Conservation (phyloP, 108 stramenopile genomes). For the Schizochytrium sp. region DNA sequence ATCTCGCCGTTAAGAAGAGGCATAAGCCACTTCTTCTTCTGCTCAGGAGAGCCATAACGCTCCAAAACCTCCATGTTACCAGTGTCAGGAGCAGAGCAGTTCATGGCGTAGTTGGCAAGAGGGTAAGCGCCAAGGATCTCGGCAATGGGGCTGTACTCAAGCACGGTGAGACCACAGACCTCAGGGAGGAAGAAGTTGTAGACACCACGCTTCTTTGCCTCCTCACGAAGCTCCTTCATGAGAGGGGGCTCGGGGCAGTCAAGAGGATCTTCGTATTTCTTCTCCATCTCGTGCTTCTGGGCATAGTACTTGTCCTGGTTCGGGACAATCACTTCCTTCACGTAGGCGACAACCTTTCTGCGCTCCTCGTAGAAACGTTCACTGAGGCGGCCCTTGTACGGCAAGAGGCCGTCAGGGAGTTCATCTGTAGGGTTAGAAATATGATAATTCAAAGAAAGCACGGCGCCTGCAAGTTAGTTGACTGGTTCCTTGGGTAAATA, state of each 20-base stretch:
- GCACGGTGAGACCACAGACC: conserved; percentile 70
- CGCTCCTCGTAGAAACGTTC: conserved; percentile 44
- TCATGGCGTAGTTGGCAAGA: conserved; percentile 73
- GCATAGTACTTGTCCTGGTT: conserved; percentile 14
- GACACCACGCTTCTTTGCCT: conserved; percentile 55
- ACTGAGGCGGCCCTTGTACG: conserved; percentile 53
- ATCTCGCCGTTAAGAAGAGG: conserved; percentile 71
- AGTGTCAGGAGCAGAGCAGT: conserved; percentile 76
- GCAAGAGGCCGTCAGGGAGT: conserved; percentile 56
- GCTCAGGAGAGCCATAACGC: conserved; percentile 68
- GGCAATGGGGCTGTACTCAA: conserved; percentile 63
- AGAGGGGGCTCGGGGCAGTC: conserved; percentile 40
- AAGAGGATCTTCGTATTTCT: conserved; percentile 17
- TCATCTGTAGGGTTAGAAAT: background rate
- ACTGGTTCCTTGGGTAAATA: too few relatives aligned
- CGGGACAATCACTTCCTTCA: conserved; percentile 55
- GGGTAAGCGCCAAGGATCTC: conserved; percentile 71
- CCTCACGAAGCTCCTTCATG: conserved; percentile 45
- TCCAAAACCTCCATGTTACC: conserved; percentile 78
- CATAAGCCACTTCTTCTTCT: conserved; percentile 67
- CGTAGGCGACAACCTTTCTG: conserved; percentile 17
- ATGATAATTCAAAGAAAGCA: too few relatives aligned
- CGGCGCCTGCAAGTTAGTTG: too few relatives aligned
- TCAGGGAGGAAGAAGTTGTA: conserved; percentile 63
- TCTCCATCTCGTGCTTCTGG: conserved; percentile 13